phyloP scores from a whole-genome alignment of 2,329 filamentous ascomycete species.

The Cytospora paraplurivora region DNA sequence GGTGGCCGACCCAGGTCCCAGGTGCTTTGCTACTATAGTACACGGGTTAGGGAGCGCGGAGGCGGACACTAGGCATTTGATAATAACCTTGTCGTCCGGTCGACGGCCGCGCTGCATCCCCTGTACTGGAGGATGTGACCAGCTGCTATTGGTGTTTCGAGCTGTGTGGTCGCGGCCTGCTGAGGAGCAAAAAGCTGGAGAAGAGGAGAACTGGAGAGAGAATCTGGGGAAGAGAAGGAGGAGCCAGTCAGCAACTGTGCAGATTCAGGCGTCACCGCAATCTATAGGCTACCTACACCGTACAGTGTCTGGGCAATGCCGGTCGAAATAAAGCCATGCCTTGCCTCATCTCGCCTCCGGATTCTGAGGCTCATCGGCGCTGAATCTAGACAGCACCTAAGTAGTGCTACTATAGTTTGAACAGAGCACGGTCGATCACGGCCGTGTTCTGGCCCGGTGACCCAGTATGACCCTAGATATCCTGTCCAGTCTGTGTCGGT shows the following conservation, averaged over 20 bases:
- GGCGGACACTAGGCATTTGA: not conserved
- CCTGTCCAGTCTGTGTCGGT: slow-evolving; percentile 7
- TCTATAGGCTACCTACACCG: not conserved
- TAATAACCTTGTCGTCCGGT: slow-evolving; percentile 7
- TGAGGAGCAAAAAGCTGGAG: slow-evolving; percentile 22
- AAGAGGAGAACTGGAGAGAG: slow-evolving; percentile 13
- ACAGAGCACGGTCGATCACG: slow-evolving; percentile 15
- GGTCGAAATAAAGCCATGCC: slow-evolving; percentile 1
- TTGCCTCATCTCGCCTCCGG: slow-evolving; percentile 23
- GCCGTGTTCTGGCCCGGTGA: not conserved
- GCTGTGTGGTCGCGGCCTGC: slow-evolving; percentile 7
- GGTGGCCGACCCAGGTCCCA: slow-evolving; percentile 18
- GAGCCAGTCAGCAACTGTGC: slow-evolving; percentile 11
- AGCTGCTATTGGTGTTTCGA: not conserved
- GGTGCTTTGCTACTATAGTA: slow-evolving; percentile 1
- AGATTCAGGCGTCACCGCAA: not conserved
- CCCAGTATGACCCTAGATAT: not conserved
- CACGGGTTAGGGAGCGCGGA: slow-evolving; percentile 4
- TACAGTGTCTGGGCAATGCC: slow-evolving; percentile 16
- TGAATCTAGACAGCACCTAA: not conserved
- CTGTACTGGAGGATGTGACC: not conserved
- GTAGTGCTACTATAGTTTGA: not conserved
- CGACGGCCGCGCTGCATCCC: not conserved
- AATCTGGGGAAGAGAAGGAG: slow-evolving; percentile 19
- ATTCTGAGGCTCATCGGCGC: slow-evolving; percentile 20